These are phyloP conservation scores for Malania oleifera DNA, from an alignment of 164 flowering plant species.

Conservation along the genomic window DNA sequence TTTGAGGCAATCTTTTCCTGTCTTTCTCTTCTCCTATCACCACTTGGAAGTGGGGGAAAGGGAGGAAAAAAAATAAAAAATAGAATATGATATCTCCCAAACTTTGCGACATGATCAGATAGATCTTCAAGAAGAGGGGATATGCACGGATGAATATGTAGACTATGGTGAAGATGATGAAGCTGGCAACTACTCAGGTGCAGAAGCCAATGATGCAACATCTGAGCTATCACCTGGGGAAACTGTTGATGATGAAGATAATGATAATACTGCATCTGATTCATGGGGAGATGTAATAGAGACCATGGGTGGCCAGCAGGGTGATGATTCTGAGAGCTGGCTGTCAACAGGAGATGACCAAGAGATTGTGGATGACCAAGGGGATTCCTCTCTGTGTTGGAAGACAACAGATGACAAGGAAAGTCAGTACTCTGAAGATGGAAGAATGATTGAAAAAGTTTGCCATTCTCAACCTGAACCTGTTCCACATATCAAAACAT, in stretches of 20 bases:
- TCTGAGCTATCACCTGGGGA: constrained; percentile 10
- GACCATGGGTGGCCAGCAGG: constrained; percentile 18
- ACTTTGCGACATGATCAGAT: constrained; percentile 36
- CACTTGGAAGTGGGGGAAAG: too few relatives aligned
- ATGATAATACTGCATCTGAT: constrained; percentile 17
- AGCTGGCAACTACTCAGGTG: constrained; percentile 15
- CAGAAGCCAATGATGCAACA: constrained; percentile 16
- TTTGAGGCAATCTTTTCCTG: background rate
- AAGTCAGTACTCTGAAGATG: constrained; percentile 11
- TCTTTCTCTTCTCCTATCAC: background rate
- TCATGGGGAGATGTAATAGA: constrained; percentile 20
- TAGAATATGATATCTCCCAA: background rate
- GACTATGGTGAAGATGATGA: constrained; percentile 30
- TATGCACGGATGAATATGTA: constrained; percentile 18
- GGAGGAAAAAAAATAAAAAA: too few relatives aligned
- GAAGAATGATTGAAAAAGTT: constrained; percentile 14
- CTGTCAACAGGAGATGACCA: constrained; percentile 24
- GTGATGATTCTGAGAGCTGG: constrained; percentile 32
- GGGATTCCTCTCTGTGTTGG: constrained; percentile 9
- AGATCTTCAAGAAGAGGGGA: constrained; percentile 44
- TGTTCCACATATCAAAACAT: constrained; percentile 53
- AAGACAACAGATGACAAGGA: constrained; percentile 15
- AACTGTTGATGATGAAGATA: constrained; percentile 18
- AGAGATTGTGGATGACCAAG: constrained; percentile 15
- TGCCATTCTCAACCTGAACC: constrained; percentile 19